phyloP scores from a whole-genome alignment of 345 rosid genomes.

The Ailanthus altissimus region DNA sequence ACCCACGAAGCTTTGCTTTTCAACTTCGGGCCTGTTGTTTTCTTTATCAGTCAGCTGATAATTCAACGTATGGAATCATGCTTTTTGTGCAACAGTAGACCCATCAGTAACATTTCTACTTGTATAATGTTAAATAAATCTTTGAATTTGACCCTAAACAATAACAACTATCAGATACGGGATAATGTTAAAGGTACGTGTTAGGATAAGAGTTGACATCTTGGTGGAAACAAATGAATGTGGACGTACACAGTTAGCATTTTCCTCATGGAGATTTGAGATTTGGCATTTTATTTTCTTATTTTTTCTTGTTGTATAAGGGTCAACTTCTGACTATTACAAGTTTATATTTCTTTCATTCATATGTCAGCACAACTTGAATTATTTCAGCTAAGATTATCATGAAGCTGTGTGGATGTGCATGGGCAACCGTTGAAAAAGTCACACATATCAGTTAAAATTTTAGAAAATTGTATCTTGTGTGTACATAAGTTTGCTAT shows the following conservation, averaged over 20 bases:
- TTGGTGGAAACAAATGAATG: slow-evolving; percentile 2
- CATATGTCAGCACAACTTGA: not conserved
- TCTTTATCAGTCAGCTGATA: slow-evolving; percentile 13
- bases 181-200: slow-evolving; percentile 14
- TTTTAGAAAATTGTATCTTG: no score
- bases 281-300: not conserved
- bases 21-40: not conserved
- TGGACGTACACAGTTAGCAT: not conserved
- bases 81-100: slow-evolving; percentile 6
- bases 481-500: no score
- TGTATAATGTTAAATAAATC: not conserved
- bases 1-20: not conserved
- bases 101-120: not conserved
- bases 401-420: not conserved
- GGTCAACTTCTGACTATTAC: slow-evolving; percentile 5
- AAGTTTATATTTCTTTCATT: not conserved
- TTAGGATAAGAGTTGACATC: slow-evolving; percentile 26
- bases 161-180: not conserved
- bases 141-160: not conserved
- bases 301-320: not conserved
- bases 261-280: not conserved
- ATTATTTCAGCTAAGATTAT: not conserved
- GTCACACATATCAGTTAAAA: no score
- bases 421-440: not conserved
- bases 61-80: not conserved